A percentile compares a stretch with the other conserved stretches of the same genome.
Conservation (phyloP, 1,139 yeast species). For the Scheffersomyces titani region DNA sequence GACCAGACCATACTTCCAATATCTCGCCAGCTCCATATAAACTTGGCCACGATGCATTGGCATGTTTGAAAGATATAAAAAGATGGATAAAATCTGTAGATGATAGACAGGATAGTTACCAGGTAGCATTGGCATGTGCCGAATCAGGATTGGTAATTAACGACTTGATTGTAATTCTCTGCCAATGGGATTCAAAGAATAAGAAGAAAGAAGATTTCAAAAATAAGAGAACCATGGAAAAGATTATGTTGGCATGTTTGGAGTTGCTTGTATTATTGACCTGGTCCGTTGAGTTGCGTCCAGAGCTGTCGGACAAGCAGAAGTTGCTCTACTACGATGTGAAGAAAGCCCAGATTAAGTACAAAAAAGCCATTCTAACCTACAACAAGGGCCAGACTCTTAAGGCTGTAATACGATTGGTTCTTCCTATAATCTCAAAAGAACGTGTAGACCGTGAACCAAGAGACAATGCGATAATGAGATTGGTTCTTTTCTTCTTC, state of each 20-base stretch:
- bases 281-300: conserved; percentile 65
- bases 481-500: conserved; percentile 70
- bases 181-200: conserved; percentile 64
- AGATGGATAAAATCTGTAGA: conserved; percentile 87
- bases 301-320: conserved; percentile 57
- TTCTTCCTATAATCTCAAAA: conserved; percentile 63
- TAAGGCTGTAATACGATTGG: conserved; percentile 69
- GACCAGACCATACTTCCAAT: conserved; percentile 60
- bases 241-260: conserved; percentile 67
- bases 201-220: conserved; percentile 23
- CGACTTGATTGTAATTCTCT: conserved; percentile 74
- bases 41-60: conserved; percentile 88
- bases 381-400: conserved; percentile 63
- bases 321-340: conserved; percentile 59
- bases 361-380: conserved; percentile 68
- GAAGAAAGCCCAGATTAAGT: conserved; percentile 63
- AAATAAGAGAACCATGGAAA: conserved; percentile 46
- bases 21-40: conserved; percentile 56
- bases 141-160: conserved; percentile 72
- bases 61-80: conserved; percentile 84
- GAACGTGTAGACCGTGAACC: conserved; percentile 60
- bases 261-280: conserved; percentile 84
- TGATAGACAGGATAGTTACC: conserved; percentile 65
- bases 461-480: conserved; percentile 71
- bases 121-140: conserved; percentile 87